Evolutionary conservation across 306 rosid species (phyloP).

Genomic region (Trichosanthes truncata): DNA sequence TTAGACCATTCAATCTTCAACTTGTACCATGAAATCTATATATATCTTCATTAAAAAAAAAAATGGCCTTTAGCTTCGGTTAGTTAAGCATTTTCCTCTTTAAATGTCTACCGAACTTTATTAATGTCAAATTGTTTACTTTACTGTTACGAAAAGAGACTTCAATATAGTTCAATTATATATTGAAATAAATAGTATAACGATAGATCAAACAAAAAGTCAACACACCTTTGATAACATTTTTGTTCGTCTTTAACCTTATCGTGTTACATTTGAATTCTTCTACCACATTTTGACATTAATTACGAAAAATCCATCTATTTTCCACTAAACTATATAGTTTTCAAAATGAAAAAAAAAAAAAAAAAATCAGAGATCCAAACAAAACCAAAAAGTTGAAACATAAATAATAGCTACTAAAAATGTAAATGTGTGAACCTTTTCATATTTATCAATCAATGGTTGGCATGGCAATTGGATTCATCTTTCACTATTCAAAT

Average conservation of each 20-base stretch:
- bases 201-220: background rate
- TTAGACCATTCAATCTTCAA: background rate
- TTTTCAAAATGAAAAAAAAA: background rate
- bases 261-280: background rate
- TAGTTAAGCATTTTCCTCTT: background rate
- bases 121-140: background rate
- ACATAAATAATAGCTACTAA: background rate
- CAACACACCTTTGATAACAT: background rate
- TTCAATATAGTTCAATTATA: no score
- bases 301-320: background rate
- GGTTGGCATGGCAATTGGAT: background rate
- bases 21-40: background rate
- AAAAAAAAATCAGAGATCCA: background rate
- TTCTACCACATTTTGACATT: background rate
- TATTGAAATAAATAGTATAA: background rate
- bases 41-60: background rate
- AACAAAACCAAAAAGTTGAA: background rate
- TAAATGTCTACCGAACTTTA: background rate
- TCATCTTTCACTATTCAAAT: background rate
- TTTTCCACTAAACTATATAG: background rate
- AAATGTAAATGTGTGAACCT: background rate
- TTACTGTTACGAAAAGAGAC: background rate
- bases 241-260: background rate
- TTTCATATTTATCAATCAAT: background rate
- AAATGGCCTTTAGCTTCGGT: background rate